Evolutionary conservation across 768 basidiomycete genomes (phyloP).

Genomic region (Dictyophora rubrovolvata): DNA sequence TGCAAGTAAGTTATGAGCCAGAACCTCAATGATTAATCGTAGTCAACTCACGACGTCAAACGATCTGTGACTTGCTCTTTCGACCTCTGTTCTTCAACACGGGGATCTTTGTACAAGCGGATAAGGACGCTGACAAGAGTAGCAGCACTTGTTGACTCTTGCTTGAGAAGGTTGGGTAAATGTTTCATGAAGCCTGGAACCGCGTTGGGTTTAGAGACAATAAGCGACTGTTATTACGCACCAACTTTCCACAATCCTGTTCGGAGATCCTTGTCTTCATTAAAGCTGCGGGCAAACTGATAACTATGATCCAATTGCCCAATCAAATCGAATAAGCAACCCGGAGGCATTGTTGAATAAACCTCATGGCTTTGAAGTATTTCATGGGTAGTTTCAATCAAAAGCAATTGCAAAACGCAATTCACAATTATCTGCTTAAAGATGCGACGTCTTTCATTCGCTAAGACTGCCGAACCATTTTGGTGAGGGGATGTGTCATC

Average conservation of each 20-base stretch:
- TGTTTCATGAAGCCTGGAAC: conserved; percentile 96
- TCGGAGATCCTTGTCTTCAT: conserved; percentile 94
- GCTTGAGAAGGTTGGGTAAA: conserved; percentile 91
- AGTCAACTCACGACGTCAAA: conserved; percentile 50
- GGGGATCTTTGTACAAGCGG: conserved; percentile 87
- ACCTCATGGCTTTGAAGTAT: conserved; percentile 86
- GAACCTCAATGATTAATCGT: background rate
- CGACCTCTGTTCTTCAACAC: conserved; percentile 79
- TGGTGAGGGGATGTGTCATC: conserved; percentile 36
- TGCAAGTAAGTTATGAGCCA: conserved; percentile 23
- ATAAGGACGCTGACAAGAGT: conserved; percentile 87
- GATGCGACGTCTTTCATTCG: conserved; percentile 65
- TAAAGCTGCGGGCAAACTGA: conserved; percentile 94
- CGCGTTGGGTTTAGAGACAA: background rate
- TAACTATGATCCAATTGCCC: conserved; percentile 94
- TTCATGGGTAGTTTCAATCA: conserved; percentile 97
- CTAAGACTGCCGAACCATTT: conserved; percentile 33
- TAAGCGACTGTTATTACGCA: conserved; percentile 37
- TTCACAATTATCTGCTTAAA: conserved; percentile 99
- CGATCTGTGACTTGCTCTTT: conserved; percentile 71
- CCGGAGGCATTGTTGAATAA: conserved; percentile 88
- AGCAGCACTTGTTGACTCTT: conserved; percentile 94
- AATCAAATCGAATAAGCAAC: conserved; percentile 89
- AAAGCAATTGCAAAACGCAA: conserved; percentile 91
- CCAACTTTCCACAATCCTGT: conserved; percentile 99